These are phyloP conservation scores for Immersiella caudata DNA, from an alignment of 495 filamentous ascomycete genomes.

Conservation along the genomic window DNA sequence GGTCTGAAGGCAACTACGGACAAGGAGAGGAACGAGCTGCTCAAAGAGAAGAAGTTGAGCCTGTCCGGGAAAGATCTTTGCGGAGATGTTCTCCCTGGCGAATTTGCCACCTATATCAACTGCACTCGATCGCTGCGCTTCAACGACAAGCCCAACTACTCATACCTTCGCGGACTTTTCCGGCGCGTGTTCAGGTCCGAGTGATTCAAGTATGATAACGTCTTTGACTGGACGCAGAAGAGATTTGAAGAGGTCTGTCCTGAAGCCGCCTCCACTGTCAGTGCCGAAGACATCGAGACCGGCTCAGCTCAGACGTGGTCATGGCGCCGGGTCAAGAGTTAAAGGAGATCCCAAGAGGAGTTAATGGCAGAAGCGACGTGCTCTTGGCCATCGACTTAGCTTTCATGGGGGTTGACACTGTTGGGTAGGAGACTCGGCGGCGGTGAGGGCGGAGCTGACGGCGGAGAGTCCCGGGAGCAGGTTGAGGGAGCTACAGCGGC, in stretches of 20 bases:
- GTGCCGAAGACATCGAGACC: no score
- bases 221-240: constrained; percentile 40
- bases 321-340: no score
- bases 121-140: constrained; percentile 34
- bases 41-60: constrained; percentile 31
- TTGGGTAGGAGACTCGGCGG: no score
- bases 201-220: constrained; percentile 37
- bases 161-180: constrained; percentile 37
- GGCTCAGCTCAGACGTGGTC: no score
- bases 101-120: constrained; percentile 33
- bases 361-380: no score
- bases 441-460: constrained; percentile 40
- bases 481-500: constrained; percentile 34
- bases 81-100: constrained; percentile 27
- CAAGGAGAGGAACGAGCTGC: constrained; percentile 21
- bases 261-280: no score
- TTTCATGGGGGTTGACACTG: no score
- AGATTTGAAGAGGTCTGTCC: constrained; percentile 23
- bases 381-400: no score
- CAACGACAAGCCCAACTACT: constrained; percentile 34
- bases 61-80: constrained; percentile 30
- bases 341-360: no score
- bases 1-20: constrained; percentile 29
- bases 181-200: constrained; percentile 30
- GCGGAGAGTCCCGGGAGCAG: constrained; percentile 30